Evolutionary conservation across 2,329 filamentous ascomycete genomes (phyloP), one percentile per base, ranked within the genome.

Genomic region (Ophiostoma pallidulum): DNA sequence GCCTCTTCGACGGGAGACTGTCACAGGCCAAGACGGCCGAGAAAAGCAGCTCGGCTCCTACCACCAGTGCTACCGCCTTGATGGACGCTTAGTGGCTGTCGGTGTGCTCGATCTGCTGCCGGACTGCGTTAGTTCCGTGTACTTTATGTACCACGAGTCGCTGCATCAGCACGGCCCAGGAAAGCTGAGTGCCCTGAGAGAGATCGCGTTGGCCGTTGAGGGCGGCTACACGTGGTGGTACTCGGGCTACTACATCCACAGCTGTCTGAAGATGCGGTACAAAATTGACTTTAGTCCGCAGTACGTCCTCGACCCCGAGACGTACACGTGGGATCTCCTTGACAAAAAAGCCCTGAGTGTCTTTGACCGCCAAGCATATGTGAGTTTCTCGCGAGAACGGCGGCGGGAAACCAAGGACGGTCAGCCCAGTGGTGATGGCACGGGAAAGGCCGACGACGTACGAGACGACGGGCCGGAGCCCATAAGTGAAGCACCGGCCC

Each of bases 251-350:
- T 92, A 91, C 58, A 91, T 92, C 50, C 85, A 90, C 61, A 79
- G 69, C 47, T 91, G 86, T 58, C 72, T 76, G 45, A 92, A 92
- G 68, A 91, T 92, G 86, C 73, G 74, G 56, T 92, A 92, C 69
- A 92, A 92, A 68, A 83, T 81, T 49, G 82, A 89, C 59, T 92
- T 86, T 61, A 70, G 73, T 10, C 86, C 85, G 2, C 84, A 88
- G 59, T 77, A 82, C 57, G 73, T 92, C 10, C 71, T 91, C 10
- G 83, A 90, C 54, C 82, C 84, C 0, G 76, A 80, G 52, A 74
- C 72, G 0, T 69, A 82, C 53, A 60, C 65, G 8, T 88, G 84
- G 83, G 69, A 81, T 53, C 66, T 68, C 0, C 60, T 87, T 18
- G 73, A 80, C 54, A 64, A 70, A 31, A 64, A 69, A 3, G 59